phyloP scores from a whole-genome alignment of 179 eudicot species.

The Spinacia oleracea region DNA sequence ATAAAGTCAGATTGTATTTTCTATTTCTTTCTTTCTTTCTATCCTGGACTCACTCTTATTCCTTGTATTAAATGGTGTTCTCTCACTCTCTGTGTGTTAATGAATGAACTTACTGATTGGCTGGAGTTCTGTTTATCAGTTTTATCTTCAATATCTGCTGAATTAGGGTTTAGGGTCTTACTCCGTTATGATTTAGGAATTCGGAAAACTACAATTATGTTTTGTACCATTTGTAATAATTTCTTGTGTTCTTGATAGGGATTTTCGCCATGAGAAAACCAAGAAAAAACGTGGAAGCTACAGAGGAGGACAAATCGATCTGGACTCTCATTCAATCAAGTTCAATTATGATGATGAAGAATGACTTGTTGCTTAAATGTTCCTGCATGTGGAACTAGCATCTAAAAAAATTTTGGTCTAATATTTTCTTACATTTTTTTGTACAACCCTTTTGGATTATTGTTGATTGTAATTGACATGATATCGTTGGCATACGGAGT shows the following conservation, averaged over 20 bases:
- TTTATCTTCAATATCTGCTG: no score
- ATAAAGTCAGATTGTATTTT: neutral
- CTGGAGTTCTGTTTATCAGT: neutral
- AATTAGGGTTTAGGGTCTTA: no score
- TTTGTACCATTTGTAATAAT: neutral
- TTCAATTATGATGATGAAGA: conserved; percentile 73
- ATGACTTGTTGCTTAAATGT: conserved; percentile 24
- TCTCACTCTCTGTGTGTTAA: neutral
- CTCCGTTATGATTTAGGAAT: no score
- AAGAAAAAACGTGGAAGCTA: conserved; percentile 97
- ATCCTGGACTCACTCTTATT: neutral
- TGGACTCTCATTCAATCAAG: conserved; percentile 76
- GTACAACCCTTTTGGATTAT: neutral
- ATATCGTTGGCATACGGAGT: no score
- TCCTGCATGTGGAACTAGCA: neutral
- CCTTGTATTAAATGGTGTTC: no score
- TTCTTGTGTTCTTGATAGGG: conserved; percentile 38
- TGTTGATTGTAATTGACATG: neutral
- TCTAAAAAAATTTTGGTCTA: conserved; percentile 32
- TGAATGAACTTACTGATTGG: neutral
- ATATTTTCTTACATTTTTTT: neutral
- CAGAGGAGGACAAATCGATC: conserved; percentile 87
- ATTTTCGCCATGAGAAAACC: conserved; percentile 89
- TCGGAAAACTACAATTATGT: neutral
- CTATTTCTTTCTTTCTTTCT: neutral